Conservation (phyloP, 2,329 filamentous ascomycete species). For the Scortechinia acanthostroma region DNA sequence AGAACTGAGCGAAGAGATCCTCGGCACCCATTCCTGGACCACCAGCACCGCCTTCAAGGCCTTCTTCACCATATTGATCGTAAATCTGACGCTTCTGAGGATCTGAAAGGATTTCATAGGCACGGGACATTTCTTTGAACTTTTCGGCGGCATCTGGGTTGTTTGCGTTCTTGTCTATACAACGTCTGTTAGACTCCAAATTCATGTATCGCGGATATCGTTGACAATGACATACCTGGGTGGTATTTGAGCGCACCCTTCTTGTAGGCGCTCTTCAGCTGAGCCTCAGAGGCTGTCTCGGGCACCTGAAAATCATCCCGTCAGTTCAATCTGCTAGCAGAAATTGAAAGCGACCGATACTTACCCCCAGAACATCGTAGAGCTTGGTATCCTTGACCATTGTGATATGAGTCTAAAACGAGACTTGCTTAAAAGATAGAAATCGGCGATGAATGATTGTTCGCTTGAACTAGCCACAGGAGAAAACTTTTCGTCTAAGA, state of each 20-base stretch:
- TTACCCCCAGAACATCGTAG: constrained; percentile 74
- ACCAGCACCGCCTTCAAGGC: constrained; percentile 79
- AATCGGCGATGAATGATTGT: too few relatives aligned
- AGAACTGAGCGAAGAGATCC: constrained; percentile 95
- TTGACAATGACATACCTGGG: constrained; percentile 54
- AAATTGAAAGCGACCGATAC: constrained; percentile 20
- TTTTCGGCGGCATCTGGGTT: constrained; percentile 91
- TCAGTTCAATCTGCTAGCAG: background rate
- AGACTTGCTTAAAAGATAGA: background rate
- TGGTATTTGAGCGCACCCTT: constrained; percentile 77
- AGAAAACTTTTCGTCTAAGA: constrained; percentile 1
- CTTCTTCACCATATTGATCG: constrained; percentile 96
- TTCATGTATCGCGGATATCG: background rate
- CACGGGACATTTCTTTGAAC: constrained; percentile 95
- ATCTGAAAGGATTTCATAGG: constrained; percentile 92
- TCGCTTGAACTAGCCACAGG: too few relatives aligned
- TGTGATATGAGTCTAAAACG: constrained; percentile 19
- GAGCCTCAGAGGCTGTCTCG: constrained; percentile 72
- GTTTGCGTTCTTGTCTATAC: constrained; percentile 85
- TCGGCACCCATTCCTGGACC: constrained; percentile 82
- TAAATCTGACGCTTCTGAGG: constrained; percentile 85
- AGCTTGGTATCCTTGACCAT: constrained; percentile 77
- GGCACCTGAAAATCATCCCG: constrained; percentile 50
- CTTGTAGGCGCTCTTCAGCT: constrained; percentile 89
- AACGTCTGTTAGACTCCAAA: too few relatives aligned